Percentiles rank a stretch among this genome's conserved stretches.
Conservation (phyloP, 768 basidiomycete species). For the Termitomyces sp. region DNA sequence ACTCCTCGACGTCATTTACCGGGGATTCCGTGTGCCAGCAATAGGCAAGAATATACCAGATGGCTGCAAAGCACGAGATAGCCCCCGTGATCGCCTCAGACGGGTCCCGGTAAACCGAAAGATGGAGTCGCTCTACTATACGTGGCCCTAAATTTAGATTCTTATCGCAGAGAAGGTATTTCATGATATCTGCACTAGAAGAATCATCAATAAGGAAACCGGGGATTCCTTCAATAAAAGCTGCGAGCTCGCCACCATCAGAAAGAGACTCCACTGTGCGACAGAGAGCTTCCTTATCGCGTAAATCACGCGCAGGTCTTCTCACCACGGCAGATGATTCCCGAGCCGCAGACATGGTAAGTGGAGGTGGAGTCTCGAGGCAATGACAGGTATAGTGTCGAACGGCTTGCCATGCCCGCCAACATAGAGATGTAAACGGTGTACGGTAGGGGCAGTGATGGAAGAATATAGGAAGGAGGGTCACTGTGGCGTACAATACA, state of each 20-base stretch:
- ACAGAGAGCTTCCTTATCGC: slow-evolving; percentile 31
- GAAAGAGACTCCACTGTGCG: slow-evolving; percentile 30
- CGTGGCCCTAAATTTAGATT: slow-evolving; percentile 7
- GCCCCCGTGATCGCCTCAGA: slow-evolving; percentile 1
- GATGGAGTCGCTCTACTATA: slow-evolving; percentile 5
- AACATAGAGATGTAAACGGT: slow-evolving; percentile 27
- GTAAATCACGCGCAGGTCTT: slow-evolving; percentile 24
- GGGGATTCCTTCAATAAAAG: slow-evolving; percentile 32
- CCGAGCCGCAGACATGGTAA: slow-evolving; percentile 21
- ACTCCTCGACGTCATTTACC: slow-evolving; percentile 1
- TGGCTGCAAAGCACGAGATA: slow-evolving; percentile 7
- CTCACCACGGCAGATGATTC: slow-evolving; percentile 24
- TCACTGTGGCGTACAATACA: slow-evolving; percentile 25
- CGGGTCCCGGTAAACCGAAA: slow-evolving; percentile 1
- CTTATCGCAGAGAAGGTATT: background rate
- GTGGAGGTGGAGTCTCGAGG: background rate
- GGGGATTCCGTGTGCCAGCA: background rate
- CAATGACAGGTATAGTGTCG: slow-evolving; percentile 13
- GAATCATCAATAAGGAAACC: slow-evolving; percentile 6
- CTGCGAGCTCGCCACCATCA: slow-evolving; percentile 28
- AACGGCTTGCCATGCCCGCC: slow-evolving; percentile 22
- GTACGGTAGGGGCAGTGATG: slow-evolving; percentile 32
- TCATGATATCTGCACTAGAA: slow-evolving; percentile 2
- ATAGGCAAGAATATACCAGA: slow-evolving; percentile 11
- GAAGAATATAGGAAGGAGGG: slow-evolving; percentile 27